Evolutionary conservation across 2,329 filamentous ascomycete genomes (phyloP), one percentile per base, ranked within the genome.

Genomic region (Fusarium sp.): DNA sequence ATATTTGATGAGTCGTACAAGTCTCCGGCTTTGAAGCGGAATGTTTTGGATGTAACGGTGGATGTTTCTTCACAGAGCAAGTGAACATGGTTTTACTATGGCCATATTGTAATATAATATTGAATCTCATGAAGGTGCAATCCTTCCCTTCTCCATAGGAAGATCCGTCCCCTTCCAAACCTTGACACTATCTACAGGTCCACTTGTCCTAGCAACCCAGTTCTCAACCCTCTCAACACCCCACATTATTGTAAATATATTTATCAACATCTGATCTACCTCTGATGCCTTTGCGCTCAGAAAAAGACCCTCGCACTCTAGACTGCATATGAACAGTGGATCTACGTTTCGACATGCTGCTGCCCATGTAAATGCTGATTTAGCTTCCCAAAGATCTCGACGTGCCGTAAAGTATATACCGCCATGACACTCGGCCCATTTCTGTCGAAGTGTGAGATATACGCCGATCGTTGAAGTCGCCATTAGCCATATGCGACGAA

Each of bases 1-100:
- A 53, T 76, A 12, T 76, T 76, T 45, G 47, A 68, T 7, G 62
- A 18, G 20, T 55, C 44, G 3, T 68, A 71, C 17, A 41, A 69
- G 20, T 68, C 81, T 2, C 2, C 25, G 3, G 9, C 29, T 15
- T 25, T 25, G 7, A 65, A 66, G 17, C 9, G 25, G 6, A 46
- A 14, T 5, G 9, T 47, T 7, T 3, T 20, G 11, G 22, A 66
- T 1, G 62, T 66, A 0, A 52, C 62, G 3, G 53, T 52, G 6
- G 62, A 52, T 33, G 14, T 52, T 13, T 66, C 29, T 11, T 8
- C 20, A 17, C 13, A 31, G 1, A 2, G 2, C 5, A 4, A 15
- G 14, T 27, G 18, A 20, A 7, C 29, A 15, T 31, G 8, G 6
- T n/a, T 10, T 11, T 10, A n/a, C 3, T 12, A 31, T 20, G 33